Evolutionary conservation across 2,329 filamentous ascomycete genomes (phyloP), one percentile per base, ranked within the genome.

Genomic region (Exophiala aquamarina): DNA sequence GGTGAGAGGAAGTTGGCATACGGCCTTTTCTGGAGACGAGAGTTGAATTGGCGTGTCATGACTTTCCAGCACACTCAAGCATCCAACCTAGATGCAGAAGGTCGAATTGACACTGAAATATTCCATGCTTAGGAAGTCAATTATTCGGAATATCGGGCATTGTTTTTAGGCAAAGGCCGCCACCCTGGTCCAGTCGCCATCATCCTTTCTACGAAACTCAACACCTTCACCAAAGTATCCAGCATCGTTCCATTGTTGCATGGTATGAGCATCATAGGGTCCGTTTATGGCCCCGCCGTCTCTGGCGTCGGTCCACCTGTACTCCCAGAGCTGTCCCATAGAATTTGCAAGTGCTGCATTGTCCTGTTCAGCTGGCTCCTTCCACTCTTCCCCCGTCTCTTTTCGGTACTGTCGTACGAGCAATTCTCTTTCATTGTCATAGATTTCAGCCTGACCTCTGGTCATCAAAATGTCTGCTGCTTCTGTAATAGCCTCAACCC

Each of bases 141-240:
- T 55, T 50, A 51, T 55, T 49, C 41, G 52, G 52, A 55, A 55
- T 55, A 52, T 55, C 45, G 39, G 42, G 46, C 49, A 49, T 51
- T 43, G 44, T 45, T 29, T 56, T 76, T 65, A 81, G 57, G 71
- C 67, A 66, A 84, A 84, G 41, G 64, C 65, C 31, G 70, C 73
- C 13, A 72, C 64, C 41, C 68, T 67, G 47, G 62, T 75, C 83
- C 83, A 87, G 9, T 67, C 66, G 17, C 68, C 73, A 18, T 77
- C 76, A 36, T 77, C 73, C 5, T 71, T 77, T 50, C 69, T 73
- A 55, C 83, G 78, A 60, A 92, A 91, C 64, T 91, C 92, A 18
- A 95, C 89, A 0, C 88, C 89, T 55, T 93, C 86, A 10, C 84
- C 86, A 68, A 98, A 98, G 65, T 97, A 97, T 2, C 93, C 93